Base-by-base conservation (phyloP, 2,329 filamentous ascomycete species). In the Fusarium sp. region DNA sequence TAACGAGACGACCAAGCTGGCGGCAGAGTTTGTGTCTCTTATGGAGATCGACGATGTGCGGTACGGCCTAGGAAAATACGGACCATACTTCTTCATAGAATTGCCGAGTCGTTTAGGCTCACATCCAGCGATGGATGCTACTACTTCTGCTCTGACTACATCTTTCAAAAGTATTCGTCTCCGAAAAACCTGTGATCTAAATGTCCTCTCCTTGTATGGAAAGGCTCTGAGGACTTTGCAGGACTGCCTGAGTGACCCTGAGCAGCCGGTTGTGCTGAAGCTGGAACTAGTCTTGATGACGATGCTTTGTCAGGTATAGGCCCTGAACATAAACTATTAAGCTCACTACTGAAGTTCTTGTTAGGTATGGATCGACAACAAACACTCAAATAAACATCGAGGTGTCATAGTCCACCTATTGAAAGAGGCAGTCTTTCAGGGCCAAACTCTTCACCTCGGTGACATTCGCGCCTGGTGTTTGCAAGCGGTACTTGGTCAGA, bases 291-390 rank as follows among this genome's bases (percentile, higher is more conserved):
- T 66, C 1, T n/a, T 52, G 8, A 65, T 66, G 55, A 39, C 62
- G 40, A 62, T 66, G 62, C 13, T 66, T 6, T 66, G 62, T 1
- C 62, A 65, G 33, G 60, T 65, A 39, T 20, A 9, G 6, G 11
- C 7, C 7, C 4, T 1, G 0, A 6, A 11, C 1, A 17, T n/a
- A 19, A 5, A 2, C 1, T 22, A 5, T 46, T 4, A 6, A 11
- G 4, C 10, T 4, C 3, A 2, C 2, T 9, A 14, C 58, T 63
- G n/a, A 63, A 9, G 7, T 0, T 30, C 1, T 14, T 24, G 8
- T 8, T 11, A 65, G 62, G 7, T 62, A 14, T 66, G 62, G 62
- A 28, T 66, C n/a, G 62, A 66, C 8, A 65, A 64, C 8, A 66
- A 66, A 1, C 41, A 60, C 2, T 40, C 62, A 1, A 58, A 66